Evolutionary conservation across 495 filamentous ascomycete genomes (phyloP).

Genomic region (Penicillium coprophilum): DNA sequence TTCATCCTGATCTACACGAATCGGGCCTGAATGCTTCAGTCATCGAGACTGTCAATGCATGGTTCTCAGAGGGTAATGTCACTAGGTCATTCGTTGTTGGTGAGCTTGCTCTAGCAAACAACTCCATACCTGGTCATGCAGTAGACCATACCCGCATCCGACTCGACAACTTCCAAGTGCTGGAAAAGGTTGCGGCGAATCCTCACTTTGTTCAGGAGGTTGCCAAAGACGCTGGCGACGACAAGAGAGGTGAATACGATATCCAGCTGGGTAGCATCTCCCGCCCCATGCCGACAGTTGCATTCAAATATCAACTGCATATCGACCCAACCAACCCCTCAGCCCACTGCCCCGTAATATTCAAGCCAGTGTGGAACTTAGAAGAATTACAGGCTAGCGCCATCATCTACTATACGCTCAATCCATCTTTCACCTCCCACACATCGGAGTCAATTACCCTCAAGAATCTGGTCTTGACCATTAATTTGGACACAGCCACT

Average conservation of each 20-base stretch:
- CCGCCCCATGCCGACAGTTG: conserved; percentile 65
- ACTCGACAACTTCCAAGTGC: conserved; percentile 83
- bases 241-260: conserved; percentile 77
- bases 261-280: conserved; percentile 69
- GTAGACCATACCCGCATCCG: conserved; percentile 64
- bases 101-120: conserved; percentile 87
- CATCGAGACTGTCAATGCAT: conserved; percentile 85
- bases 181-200: conserved; percentile 95
- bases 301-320: conserved; percentile 95
- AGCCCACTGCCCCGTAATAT: conserved; percentile 71
- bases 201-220: conserved; percentile 76
- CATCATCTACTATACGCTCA: conserved; percentile 82
- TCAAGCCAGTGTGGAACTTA: conserved; percentile 80
- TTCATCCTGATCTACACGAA: conserved; percentile 79
- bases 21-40: conserved; percentile 86
- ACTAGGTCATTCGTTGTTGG: conserved; percentile 76
- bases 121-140: conserved; percentile 53
- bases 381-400: conserved; percentile 80
- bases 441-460: conserved; percentile 57
- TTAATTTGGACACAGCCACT: conserved; percentile 64
- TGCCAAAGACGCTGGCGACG: conserved; percentile 39
- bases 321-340: conserved; percentile 60
- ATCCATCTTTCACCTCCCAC: conserved; percentile 61
- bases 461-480: conserved; percentile 77
- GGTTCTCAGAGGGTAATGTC: conserved; percentile 71